A percentile compares a stretch with the other conserved stretches of the same genome.
phyloP scores from a whole-genome alignment of 1,284 basidiomycete genomes.

The Ustilago lituana region DNA sequence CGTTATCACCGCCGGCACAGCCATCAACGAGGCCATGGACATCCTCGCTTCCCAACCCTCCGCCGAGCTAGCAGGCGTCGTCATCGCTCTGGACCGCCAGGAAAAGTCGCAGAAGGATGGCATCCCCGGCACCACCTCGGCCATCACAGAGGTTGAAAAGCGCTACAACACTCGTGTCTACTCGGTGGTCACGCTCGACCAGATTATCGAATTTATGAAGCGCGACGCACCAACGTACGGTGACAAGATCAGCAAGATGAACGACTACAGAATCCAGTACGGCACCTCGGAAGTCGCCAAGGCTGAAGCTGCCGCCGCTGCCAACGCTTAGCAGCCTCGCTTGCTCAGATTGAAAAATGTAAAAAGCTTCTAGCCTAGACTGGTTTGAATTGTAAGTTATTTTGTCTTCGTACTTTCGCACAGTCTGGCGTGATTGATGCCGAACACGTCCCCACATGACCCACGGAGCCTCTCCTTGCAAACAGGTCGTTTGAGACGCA shows the following conservation, averaged over 20 bases:
- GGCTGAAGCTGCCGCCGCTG: slow-evolving; percentile 16
- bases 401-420: too few relatives aligned
- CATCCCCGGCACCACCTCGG: slow-evolving; percentile 31
- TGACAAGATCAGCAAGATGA: slow-evolving; percentile 79
- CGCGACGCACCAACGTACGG: slow-evolving; percentile 70
- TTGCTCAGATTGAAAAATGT: too few relatives aligned
- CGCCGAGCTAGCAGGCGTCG: slow-evolving; percentile 79
- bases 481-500: too few relatives aligned
- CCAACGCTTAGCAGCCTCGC: slow-evolving; percentile 2
- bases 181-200: slow-evolving; percentile 82
- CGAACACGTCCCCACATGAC: too few relatives aligned
- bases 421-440: too few relatives aligned
- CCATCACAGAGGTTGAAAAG: slow-evolving; percentile 78
- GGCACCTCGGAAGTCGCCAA: slow-evolving; percentile 70
- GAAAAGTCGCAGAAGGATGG: slow-evolving; percentile 77
- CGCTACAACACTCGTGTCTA: slow-evolving; percentile 77
- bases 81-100: slow-evolving; percentile 88
- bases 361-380: too few relatives aligned
- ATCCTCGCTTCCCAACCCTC: slow-evolving; percentile 52
- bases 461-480: too few relatives aligned
- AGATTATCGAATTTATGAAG: slow-evolving; percentile 86
- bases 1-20: slow-evolving; percentile 87
- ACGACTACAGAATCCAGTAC: slow-evolving; percentile 81
- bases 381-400: too few relatives aligned
- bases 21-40: slow-evolving; percentile 64